Percentiles rank a stretch among this genome's conserved stretches.
phyloP scores from a whole-genome alignment of 2,329 filamentous ascomycete species.

The Periconia sp. region DNA sequence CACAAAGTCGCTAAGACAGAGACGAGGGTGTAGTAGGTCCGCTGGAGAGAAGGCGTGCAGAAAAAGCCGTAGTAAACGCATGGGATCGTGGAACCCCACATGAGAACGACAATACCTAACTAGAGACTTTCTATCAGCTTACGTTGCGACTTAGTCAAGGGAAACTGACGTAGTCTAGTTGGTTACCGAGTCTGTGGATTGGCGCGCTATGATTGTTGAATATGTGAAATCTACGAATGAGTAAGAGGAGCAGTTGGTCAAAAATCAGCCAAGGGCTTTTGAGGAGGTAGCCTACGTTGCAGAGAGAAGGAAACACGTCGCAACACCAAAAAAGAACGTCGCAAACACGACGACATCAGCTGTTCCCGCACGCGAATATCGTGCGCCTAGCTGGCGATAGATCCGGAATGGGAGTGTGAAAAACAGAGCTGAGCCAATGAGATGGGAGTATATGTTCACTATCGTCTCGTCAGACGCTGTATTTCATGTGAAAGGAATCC shows the following conservation, averaged over 20 bases:
- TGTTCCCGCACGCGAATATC: conserved; percentile 39
- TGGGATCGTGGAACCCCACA: conserved; percentile 20
- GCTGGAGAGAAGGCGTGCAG: conserved; percentile 10
- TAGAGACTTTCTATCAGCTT: no score
- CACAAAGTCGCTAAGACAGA: conserved; percentile 11
- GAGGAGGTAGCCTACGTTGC: conserved; percentile 37
- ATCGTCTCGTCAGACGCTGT: background rate
- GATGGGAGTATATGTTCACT: conserved; percentile 54
- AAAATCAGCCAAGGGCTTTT: background rate
- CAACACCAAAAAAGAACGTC: conserved; percentile 49
- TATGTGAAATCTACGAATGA: no score
- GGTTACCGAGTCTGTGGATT: no score
- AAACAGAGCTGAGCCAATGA: conserved; percentile 48
- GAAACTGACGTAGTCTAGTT: no score
- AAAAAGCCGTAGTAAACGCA: conserved; percentile 19
- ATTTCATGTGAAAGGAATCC: background rate
- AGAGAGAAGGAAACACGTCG: conserved; percentile 51
- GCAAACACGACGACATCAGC: conserved; percentile 48
- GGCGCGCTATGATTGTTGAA: no score
- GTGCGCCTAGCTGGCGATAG: conserved; percentile 41
- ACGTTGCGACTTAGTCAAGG: no score
- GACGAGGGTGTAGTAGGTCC: conserved; percentile 14
- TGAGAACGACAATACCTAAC: conserved; percentile 20
- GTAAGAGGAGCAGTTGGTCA: no score
- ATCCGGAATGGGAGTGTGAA: conserved; percentile 40